phyloP scores from a whole-genome alignment of 371 early-diverging fungal species.

The Massospora cicadina region DNA sequence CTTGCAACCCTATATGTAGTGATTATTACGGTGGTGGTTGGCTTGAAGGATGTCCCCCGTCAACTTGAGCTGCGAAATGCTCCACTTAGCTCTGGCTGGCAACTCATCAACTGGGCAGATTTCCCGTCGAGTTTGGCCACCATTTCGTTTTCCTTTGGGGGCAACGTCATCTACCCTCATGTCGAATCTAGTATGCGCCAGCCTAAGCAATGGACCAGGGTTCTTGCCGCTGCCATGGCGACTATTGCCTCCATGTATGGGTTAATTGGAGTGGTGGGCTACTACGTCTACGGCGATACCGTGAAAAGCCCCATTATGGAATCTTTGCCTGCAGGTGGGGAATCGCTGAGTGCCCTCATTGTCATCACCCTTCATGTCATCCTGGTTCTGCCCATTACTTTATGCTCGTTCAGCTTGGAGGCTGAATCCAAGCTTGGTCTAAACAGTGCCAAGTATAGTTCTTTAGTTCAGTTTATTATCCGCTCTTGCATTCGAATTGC shows the following conservation, averaged over 20 bases:
- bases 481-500: slow-evolving; percentile 25
- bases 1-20: slow-evolving; percentile 21
- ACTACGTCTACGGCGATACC: slow-evolving; percentile 47
- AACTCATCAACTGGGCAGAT: slow-evolving; percentile 28
- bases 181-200: slow-evolving; percentile 63
- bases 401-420: slow-evolving; percentile 26
- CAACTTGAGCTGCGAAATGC: slow-evolving; percentile 10
- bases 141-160: slow-evolving; percentile 57
- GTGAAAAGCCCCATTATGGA: slow-evolving; percentile 47
- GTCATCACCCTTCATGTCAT: slow-evolving; percentile 28
- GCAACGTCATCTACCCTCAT: slow-evolving; percentile 60
- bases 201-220: slow-evolving; percentile 49
- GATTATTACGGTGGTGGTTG: slow-evolving; percentile 20
- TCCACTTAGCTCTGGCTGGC: slow-evolving; percentile 14
- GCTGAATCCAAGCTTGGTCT: slow-evolving; percentile 13
- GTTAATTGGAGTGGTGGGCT: slow-evolving; percentile 52
- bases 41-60: slow-evolving; percentile 20
- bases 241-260: slow-evolving; percentile 56
- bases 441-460: slow-evolving; percentile 10
- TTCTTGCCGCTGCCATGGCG: slow-evolving; percentile 40
- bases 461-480: slow-evolving; percentile 18
- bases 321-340: slow-evolving; percentile 37
- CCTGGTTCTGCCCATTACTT: slow-evolving; percentile 28
- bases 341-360: background rate
- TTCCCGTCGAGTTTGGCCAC: slow-evolving; percentile 35